Percentiles rank a stretch among this genome's conserved stretches.
Evolutionary conservation across 2,329 filamentous ascomycete genomes (phyloP).

Genomic region (Hymenotorrendiella dingleyae): DNA sequence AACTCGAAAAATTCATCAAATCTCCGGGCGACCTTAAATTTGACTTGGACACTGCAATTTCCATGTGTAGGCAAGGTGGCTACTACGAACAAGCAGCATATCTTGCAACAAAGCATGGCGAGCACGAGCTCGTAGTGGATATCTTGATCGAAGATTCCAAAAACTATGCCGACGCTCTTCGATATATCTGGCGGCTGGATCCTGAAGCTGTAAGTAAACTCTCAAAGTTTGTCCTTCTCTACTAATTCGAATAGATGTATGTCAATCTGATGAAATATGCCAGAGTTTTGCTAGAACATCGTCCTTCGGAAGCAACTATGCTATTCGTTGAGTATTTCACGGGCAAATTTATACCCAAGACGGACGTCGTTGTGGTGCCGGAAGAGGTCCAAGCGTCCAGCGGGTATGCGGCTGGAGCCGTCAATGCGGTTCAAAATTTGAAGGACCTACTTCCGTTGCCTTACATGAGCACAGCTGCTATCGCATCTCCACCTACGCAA

Average conservation of each 20-base stretch:
- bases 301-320: conserved; percentile 72
- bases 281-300: conserved; percentile 81
- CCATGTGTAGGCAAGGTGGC: conserved; percentile 94
- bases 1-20: conserved; percentile 94
- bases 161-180: conserved; percentile 78
- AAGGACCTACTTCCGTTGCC: conserved; percentile 78
- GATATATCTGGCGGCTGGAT: conserved; percentile 86
- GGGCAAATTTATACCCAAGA: conserved; percentile 69
- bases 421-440: conserved; percentile 78
- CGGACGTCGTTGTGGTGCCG: conserved; percentile 35
- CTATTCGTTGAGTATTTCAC: conserved; percentile 96
- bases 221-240: not conserved
- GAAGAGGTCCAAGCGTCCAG: conserved; percentile 13
- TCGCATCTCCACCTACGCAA: conserved; percentile 47
- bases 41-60: conserved; percentile 92
- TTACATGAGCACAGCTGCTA: conserved; percentile 66
- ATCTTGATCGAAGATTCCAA: conserved; percentile 95
- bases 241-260: conserved; percentile 56
- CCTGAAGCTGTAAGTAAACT: conserved; percentile 58
- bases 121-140: conserved; percentile 89
- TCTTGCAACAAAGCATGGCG: conserved; percentile 86
- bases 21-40: conserved; percentile 92
- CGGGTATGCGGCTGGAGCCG: conserved; percentile 43
- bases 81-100: conserved; percentile 97
- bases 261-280: conserved; percentile 92